phyloP scores from a whole-genome alignment of 345 rosid species.

The Erysimum cheiranthoides region DNA sequence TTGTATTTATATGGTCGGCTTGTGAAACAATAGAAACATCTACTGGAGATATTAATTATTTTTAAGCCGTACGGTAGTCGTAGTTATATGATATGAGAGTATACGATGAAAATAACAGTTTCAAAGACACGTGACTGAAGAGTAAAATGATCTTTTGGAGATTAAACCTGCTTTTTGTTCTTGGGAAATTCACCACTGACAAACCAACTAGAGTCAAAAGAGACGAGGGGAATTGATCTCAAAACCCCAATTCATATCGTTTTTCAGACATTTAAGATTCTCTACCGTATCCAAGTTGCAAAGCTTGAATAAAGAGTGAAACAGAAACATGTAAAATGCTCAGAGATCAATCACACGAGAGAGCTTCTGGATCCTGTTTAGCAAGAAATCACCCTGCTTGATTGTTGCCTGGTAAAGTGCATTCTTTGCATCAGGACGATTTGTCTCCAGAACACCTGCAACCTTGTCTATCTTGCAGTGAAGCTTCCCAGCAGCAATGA shows the following conservation, averaged over 20 bases:
- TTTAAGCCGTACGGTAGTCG: neutral
- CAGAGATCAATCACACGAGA: constrained; percentile 95
- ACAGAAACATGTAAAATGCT: constrained; percentile 41
- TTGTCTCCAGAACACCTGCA: constrained; percentile 97
- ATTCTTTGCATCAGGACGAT: constrained; percentile 97
- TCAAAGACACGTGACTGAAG: neutral
- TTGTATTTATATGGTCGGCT: neutral
- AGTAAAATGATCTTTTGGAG: neutral
- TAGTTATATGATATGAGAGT: neutral
- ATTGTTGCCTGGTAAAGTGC: constrained; percentile 98
- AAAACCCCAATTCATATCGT: constrained; percentile 15
- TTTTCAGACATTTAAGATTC: constrained; percentile 24
- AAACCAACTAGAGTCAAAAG: constrained; percentile 28
- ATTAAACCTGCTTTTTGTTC: constrained; percentile 30
- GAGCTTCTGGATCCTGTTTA: constrained; percentile 96
- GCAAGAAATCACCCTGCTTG: constrained; percentile 97
- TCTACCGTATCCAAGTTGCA: constrained; percentile 24
- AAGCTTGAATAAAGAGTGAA: constrained; percentile 18
- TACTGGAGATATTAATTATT: neutral
- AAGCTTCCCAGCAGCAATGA: constrained; percentile 97
- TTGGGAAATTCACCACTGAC: constrained; percentile 18
- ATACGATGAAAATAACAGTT: neutral
- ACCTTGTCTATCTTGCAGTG: constrained; percentile 99
- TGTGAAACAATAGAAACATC: neutral
- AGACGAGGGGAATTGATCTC: constrained; percentile 26